These are phyloP conservation scores for Suillus plorans DNA, from an alignment of 768 basidiomycete species.

Conservation along the genomic window DNA sequence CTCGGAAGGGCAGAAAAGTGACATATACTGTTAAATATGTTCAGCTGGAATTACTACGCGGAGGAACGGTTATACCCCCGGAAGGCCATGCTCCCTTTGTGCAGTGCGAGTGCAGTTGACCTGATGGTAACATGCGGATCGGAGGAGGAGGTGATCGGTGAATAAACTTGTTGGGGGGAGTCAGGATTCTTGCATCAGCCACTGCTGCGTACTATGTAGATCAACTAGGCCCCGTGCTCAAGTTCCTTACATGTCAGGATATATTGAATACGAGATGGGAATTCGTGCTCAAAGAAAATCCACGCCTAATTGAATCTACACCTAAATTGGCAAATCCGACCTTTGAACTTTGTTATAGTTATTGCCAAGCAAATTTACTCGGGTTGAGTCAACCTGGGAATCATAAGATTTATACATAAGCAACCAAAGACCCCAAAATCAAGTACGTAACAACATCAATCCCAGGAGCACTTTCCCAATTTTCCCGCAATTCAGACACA, in stretches of 20 bases:
- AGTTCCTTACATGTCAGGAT: background rate
- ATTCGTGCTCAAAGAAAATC: background rate
- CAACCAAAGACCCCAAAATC: background rate
- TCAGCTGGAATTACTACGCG: background rate
- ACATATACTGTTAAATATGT: background rate
- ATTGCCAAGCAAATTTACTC: background rate
- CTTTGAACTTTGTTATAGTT: constrained; percentile 1
- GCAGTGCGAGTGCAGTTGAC: background rate
- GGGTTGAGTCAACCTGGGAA: background rate
- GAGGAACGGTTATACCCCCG: background rate
- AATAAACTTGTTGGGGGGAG: background rate
- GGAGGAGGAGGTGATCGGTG: background rate
- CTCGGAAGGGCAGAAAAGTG: background rate
- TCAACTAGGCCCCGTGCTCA: too few species aligned
- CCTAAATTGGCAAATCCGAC: background rate
- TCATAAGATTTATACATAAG: constrained; percentile 3
- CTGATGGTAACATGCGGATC: background rate
- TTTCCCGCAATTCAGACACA: constrained; percentile 18
- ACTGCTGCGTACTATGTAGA: background rate
- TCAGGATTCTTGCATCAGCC: background rate
- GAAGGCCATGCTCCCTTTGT: background rate
- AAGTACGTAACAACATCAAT: constrained; percentile 19
- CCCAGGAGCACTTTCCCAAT: constrained; percentile 20
- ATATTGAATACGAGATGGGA: background rate
- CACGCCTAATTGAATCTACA: constrained; percentile 1